Evolutionary conservation across 1,284 basidiomycete genomes (phyloP).

Genomic region (Sporisorium reilianum): DNA sequence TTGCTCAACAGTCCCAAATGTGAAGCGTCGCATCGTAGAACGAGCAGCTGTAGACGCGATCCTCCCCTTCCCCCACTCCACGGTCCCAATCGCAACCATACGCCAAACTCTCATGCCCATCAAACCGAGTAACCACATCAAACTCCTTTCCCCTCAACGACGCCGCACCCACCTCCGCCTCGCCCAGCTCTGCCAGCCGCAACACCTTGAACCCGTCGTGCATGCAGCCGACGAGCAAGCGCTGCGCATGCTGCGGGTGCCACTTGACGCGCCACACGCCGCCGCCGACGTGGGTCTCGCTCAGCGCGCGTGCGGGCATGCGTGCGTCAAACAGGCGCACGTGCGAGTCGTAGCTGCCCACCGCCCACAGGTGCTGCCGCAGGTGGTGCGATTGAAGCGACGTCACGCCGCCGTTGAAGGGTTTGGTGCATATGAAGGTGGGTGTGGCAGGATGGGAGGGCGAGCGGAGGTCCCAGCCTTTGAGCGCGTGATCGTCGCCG

Average conservation of each 20-base stretch:
- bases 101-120: constrained; percentile 84
- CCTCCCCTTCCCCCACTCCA: constrained; percentile 62
- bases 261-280: constrained; percentile 97
- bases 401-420: constrained; percentile 92
- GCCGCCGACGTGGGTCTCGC: constrained; percentile 80
- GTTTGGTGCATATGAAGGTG: constrained; percentile 77
- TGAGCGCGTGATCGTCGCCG: constrained; percentile 90
- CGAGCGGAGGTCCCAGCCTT: constrained; percentile 82
- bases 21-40: constrained; percentile 93
- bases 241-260: constrained; percentile 78
- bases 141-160: constrained; percentile 39
- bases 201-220: constrained; percentile 88
- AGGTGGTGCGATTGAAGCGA: constrained; percentile 87
- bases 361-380: constrained; percentile 84
- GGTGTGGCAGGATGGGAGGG: constrained; percentile 70
- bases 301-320: constrained; percentile 76
- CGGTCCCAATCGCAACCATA: constrained; percentile 96
- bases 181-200: constrained; percentile 16
- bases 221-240: constrained; percentile 92
- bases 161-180: constrained; percentile 5
- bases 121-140: constrained; percentile 75
- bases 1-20: constrained; percentile 76
- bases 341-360: constrained; percentile 90
- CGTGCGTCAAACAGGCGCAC: constrained; percentile 88
- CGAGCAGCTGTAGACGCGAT: constrained; percentile 85